Base-by-base conservation (phyloP, 805 yeast species). In the Candida loeiensis region DNA sequence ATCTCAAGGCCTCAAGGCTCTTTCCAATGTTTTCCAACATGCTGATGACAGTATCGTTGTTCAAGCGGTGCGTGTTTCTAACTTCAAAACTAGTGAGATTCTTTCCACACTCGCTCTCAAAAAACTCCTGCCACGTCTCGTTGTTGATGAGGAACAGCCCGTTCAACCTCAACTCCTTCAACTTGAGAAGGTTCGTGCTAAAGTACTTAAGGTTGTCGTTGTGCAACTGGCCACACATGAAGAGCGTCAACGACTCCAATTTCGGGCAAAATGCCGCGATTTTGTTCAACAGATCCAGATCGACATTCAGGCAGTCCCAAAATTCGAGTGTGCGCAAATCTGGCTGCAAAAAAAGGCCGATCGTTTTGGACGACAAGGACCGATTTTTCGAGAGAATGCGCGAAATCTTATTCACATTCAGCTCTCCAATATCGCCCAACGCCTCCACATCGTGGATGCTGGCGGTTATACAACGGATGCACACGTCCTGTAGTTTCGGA, bases 191-290 rank as follows among this genome's bases (percentile, higher is more conserved):
- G 46, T 85, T 81, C 7, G 77, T 64, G 4, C 77, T 73, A 45
- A 75, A 77, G 55, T 87, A 84, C 13, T 67, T 55, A 43, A 93
- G 58, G 42, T 84, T 82, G 46, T 82, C 89, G 55, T 85, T 85
- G 50, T 84, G 88, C 29, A 93, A 64, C 50, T 85, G 90, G 4
- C 99, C 99, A 67, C 98, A 91, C 97, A 90, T 91, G 43, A 80
- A 79, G 33, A 93, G 64, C 0, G 82, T 82, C 32, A 93, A 58
- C 1, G 69, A 59, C 47, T 76, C 80, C 3, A 93, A 45, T 19
- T 81, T 70, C 0, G 96, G 96, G 49, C 96, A 86, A 56, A 66
- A 83, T 0, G 95, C 71, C 0, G 90, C 89, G 27, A 93, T 77
- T 47, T 79, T 71, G 50, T 76, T 74, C 45, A 82, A 73, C 0